A percentile compares a stretch with the other conserved stretches of the same genome.
These are phyloP conservation scores for Beauveria sp. DNA, from an alignment of 2,329 filamentous ascomycete species.

Conservation along the genomic window DNA sequence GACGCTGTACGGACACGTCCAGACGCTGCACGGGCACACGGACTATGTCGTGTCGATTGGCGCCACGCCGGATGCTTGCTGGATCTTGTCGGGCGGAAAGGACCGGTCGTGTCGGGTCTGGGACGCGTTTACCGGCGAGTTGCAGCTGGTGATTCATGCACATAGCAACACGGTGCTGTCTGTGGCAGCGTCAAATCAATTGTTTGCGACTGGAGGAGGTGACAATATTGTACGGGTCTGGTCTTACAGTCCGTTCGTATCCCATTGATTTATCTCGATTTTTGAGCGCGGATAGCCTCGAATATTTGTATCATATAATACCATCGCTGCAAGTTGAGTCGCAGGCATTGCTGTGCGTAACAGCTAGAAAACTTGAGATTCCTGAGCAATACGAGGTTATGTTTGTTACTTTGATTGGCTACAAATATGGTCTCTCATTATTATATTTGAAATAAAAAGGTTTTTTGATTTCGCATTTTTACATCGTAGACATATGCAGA, in stretches of 20 bases:
- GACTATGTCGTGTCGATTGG: constrained; percentile 96
- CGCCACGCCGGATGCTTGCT: constrained; percentile 83
- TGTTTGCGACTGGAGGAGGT: constrained; percentile 92
- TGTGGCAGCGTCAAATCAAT: constrained; percentile 77
- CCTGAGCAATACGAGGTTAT: no score
- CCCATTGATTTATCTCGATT: no score
- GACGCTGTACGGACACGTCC: constrained; percentile 85
- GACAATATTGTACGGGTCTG: constrained; percentile 98
- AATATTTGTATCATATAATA: no score
- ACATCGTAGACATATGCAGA: no score
- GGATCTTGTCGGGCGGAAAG: constrained; percentile 96
- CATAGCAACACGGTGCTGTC: constrained; percentile 99
- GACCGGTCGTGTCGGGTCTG: constrained; percentile 97
- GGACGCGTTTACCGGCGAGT: constrained; percentile 87
- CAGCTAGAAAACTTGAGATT: no score
- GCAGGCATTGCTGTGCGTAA: no score
- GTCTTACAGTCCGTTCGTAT: constrained; percentile 50
- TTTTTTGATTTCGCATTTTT: no score
- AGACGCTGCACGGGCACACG: constrained; percentile 95
- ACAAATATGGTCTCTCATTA: no score
- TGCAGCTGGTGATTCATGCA: constrained; percentile 95
- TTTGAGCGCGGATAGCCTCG: no score
- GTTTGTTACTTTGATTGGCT: no score
- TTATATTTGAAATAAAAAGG: rapidly evolving
- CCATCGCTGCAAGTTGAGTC: no score